These are phyloP conservation scores for Boletus reticuloceps DNA, from an alignment of 768 basidiomycete genomes.

Conservation along the genomic window DNA sequence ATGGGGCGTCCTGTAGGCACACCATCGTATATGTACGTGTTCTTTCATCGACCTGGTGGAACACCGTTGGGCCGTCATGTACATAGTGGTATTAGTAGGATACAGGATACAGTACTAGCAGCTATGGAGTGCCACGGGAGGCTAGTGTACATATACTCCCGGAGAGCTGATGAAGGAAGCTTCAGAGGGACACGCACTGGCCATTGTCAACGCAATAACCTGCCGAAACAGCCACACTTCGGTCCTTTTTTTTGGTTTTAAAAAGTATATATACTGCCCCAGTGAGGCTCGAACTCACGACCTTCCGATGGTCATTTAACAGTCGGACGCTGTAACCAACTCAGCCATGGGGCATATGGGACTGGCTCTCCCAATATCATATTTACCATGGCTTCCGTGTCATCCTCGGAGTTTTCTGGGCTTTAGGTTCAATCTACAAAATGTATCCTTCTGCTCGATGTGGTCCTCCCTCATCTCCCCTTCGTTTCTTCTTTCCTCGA, in stretches of 20 bases:
- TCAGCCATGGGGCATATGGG: slow-evolving; percentile 47
- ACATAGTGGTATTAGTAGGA: slow-evolving; percentile 2
- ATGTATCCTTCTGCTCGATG: no score
- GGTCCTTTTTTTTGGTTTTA: no score
- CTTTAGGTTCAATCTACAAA: no score
- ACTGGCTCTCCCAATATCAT: no score
- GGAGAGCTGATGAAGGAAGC: no score
- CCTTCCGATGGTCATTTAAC: slow-evolving; percentile 45
- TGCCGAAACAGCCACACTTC: no score
- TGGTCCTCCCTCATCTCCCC: no score
- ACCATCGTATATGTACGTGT: slow-evolving; percentile 4
- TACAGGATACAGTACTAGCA: slow-evolving; percentile 1
- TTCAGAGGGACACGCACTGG: no score
- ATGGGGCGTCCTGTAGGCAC: slow-evolving; percentile 2
- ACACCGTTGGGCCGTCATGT: slow-evolving; percentile 3
- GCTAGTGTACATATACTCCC: neutral
- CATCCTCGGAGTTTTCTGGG: no score
- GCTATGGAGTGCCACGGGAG: no score
- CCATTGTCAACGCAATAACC: no score
- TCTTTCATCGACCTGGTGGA: slow-evolving; percentile 6
- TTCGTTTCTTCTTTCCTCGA: neutral
- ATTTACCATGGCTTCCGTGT: no score
- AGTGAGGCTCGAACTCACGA: slow-evolving; percentile 54
- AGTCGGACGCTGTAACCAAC: slow-evolving; percentile 52
- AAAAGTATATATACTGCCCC: slow-evolving; percentile 36